A percentile compares a stretch with the other conserved stretches of the same genome.
phyloP scores from a whole-genome alignment of 257 asterid species.

The Mentha longifolia region DNA sequence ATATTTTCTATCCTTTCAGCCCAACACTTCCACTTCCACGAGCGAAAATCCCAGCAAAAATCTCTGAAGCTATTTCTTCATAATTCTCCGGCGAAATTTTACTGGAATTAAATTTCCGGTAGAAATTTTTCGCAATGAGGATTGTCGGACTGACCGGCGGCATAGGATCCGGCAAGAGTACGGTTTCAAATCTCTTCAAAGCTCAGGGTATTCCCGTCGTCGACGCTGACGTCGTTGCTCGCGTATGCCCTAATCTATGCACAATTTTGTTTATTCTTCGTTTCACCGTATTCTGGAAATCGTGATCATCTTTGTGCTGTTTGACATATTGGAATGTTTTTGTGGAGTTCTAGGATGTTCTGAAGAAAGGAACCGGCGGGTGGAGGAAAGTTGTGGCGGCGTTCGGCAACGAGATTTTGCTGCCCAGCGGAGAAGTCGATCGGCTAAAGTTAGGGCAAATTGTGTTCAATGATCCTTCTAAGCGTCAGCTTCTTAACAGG shows the following conservation, averaged over 20 bases:
- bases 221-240: constrained; percentile 86
- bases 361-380: constrained; percentile 87
- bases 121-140: constrained; percentile 51
- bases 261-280: constrained; percentile 15
- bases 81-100: constrained; percentile 13
- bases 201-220: constrained; percentile 76
- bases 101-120: constrained; percentile 30
- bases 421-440: constrained; percentile 78
- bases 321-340: constrained; percentile 9
- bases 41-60: background rate
- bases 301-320: background rate
- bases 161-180: constrained; percentile 86
- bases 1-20: no score
- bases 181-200: constrained; percentile 80
- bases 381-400: constrained; percentile 87
- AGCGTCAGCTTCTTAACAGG: constrained; percentile 92
- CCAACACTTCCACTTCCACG: no score
- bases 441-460: constrained; percentile 80
- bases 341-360: constrained; percentile 52
- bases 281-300: background rate
- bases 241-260: constrained; percentile 51
- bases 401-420: constrained; percentile 77
- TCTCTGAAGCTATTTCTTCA: background rate
- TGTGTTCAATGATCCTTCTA: constrained; percentile 73
- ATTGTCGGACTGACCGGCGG: constrained; percentile 89